These are phyloP conservation scores for Strobilomyces confusus DNA, from an alignment of 768 basidiomycete genomes.

Conservation along the genomic window DNA sequence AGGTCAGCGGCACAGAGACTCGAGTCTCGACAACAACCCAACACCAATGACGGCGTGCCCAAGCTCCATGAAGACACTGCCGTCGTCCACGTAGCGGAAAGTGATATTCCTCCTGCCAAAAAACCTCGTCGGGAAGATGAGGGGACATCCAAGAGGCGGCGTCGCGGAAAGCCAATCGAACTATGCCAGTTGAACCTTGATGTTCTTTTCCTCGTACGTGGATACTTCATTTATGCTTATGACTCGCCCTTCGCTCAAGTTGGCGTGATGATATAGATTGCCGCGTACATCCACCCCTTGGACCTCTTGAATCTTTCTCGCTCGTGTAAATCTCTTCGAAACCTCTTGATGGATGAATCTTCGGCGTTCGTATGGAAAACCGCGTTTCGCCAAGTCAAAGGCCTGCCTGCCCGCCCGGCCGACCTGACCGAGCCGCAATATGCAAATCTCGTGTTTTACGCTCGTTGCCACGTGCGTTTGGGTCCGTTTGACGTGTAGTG, in stretches of 20 bases:
- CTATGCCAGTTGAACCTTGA: conserved; percentile 10
- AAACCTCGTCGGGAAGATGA: not conserved
- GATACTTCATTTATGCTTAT: not conserved
- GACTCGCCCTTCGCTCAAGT: not conserved
- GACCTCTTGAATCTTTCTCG: not conserved
- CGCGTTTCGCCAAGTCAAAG: not conserved
- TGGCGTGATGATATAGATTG: not conserved
- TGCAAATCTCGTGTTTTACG: not conserved
- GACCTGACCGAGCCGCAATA: not conserved
- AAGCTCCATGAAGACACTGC: not conserved
- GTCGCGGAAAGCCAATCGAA: not conserved
- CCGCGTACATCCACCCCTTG: not conserved
- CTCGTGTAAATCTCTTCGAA: not conserved
- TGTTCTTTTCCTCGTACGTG: conserved; percentile 4
- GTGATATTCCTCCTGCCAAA: not conserved
- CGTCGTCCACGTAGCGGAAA: not conserved
- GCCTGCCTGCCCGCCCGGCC: not conserved
- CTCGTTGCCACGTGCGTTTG: not conserved
- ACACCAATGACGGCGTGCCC: not conserved
- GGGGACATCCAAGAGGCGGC: not conserved
- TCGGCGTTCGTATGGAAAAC: not conserved
- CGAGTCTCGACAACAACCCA: not conserved
- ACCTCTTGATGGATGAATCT: not conserved
- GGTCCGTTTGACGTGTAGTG: not conserved
- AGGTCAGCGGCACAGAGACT: not conserved